Conservation (phyloP, 305 asterid genomes). For the Solanum hybrid region DNA sequence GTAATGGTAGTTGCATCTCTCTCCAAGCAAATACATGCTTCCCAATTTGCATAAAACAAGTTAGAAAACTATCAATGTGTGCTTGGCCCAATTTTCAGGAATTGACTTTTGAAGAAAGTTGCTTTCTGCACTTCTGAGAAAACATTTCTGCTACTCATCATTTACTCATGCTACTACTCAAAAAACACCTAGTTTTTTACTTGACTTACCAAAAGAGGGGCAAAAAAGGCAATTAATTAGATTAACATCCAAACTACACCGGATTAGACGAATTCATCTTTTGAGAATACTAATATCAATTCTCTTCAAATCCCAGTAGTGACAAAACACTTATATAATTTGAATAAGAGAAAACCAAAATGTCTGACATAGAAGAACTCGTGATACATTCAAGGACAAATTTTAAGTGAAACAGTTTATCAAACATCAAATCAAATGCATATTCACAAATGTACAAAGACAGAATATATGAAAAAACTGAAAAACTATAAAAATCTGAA, state of each 20-base stretch:
- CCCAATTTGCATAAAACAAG: too few species aligned
- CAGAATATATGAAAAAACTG: neutral
- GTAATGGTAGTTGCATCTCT: neutral
- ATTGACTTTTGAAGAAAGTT: too few species aligned
- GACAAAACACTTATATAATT: neutral
- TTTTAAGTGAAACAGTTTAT: neutral
- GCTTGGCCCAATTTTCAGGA: too few species aligned
- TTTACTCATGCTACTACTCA: neutral
- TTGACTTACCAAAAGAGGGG: neutral
- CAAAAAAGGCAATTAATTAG: neutral
- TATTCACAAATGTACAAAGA: neutral
- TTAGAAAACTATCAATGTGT: neutral
- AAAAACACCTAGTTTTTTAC: neutral
- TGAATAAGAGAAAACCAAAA: neutral
- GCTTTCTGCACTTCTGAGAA: too few species aligned
- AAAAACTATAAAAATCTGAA: neutral
- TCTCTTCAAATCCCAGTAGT: neutral
- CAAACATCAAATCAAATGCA: neutral
- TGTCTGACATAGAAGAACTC: neutral
- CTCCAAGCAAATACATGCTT: neutral
- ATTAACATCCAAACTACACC: neutral
- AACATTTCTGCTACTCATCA: neutral
- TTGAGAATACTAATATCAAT: too few species aligned
- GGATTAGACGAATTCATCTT: neutral
- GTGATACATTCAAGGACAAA: neutral